phyloP scores from a whole-genome alignment of 495 filamentous ascomycete species.

The Bombardia bombarda region DNA sequence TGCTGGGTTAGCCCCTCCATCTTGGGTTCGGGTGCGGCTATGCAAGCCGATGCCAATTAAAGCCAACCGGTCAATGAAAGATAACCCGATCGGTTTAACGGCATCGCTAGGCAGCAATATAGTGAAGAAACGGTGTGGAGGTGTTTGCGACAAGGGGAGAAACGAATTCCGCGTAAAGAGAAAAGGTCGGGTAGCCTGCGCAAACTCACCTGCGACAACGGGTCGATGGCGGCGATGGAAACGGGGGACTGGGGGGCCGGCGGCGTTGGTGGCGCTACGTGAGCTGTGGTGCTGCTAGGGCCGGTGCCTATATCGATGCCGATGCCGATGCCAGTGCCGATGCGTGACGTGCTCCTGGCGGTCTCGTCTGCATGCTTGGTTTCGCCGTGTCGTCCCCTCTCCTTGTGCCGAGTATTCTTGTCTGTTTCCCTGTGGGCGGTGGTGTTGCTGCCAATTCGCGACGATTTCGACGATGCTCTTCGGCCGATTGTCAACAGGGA shows the following conservation, averaged over 20 bases:
- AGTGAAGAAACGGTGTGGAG: no score
- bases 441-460: constrained; percentile 9
- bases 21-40: no score
- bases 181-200: neutral
- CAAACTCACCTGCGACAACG: constrained; percentile 36
- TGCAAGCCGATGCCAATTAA: no score
- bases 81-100: no score
- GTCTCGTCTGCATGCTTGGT: constrained; percentile 14
- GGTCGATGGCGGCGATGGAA: constrained; percentile 29
- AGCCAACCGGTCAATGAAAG: no score
- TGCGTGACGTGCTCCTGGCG: constrained; percentile 1
- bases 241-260: constrained; percentile 10
- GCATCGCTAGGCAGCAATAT: no score
- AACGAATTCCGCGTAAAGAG: no score
- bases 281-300: neutral
- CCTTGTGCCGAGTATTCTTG: constrained; percentile 9
- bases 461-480: constrained; percentile 1
- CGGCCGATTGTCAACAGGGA: constrained; percentile 2
- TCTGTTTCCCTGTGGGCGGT: constrained; percentile 6
- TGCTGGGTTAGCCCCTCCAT: no score
- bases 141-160: neutral
- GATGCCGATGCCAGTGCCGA: constrained; percentile 2
- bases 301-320: constrained; percentile 1
- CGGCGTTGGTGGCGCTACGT: neutral
- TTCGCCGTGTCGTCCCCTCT: constrained; percentile 5